Evolutionary conservation across 1,139 yeast species (phyloP), one percentile per base, ranked within the genome.

Genomic region (Chernovozyma aurita): DNA sequence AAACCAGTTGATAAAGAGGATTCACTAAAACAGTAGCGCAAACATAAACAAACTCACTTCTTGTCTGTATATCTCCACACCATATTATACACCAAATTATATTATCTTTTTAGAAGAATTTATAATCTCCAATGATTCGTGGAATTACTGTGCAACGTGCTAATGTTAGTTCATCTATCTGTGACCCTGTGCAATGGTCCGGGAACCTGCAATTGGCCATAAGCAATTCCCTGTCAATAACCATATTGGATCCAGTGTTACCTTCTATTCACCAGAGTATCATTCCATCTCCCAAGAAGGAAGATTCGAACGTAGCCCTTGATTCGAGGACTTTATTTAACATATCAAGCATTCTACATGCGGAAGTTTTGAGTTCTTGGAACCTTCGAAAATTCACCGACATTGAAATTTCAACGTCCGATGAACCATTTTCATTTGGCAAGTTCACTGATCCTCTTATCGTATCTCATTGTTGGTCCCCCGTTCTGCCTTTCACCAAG

Each of bases 101-200:
- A n/a, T n/a, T n/a, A n/a, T n/a, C n/a, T n/a, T n/a, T n/a, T n/a
- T n/a, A n/a, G n/a, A n/a, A n/a, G n/a, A n/a, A n/a, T n/a, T n/a
- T n/a, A n/a, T n/a, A n/a, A n/a, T n/a, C n/a, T n/a, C n/a, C 28
- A 4, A 42, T 52, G 43, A 55, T 57, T 14, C 46, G 55, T 26
- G 46, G 46, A 21, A 36, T 59, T 15, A 44, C 48, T 3, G 38
- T 61, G 2, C 50, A 42, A 30, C 44, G 65, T 36, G 57, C 54
- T 2, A 55, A 52, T 18, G 47, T 53, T 4, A 49, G 56, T 4
- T 35, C 48, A 8, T 37, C 57, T 9, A 48, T 50, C 17, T 42
- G 45, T 30, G 60, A 58, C 24, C 71, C 74, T 1, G 49, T 63
- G 12, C 65, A 63, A 44, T 56, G 65, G 57, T 65, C 73, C 0